Conservation (phyloP, 306 rosid genomes). For the Dryas alaskensis region DNA sequence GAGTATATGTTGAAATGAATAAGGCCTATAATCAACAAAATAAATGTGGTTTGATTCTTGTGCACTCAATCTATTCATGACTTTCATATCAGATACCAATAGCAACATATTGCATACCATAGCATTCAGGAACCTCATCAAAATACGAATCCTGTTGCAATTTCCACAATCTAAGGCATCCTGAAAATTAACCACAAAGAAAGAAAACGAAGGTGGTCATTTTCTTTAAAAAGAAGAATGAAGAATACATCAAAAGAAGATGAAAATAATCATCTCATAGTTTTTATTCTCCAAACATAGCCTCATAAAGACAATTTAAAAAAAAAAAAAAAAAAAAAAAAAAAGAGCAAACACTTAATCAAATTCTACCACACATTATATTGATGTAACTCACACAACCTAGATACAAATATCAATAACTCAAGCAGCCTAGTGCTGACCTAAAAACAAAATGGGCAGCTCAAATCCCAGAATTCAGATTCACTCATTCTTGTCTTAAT, state of each 20-base stretch:
- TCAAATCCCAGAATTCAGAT: background rate
- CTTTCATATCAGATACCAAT: background rate
- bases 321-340: no score
- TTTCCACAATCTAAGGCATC: conserved; percentile 75
- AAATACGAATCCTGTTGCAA: conserved; percentile 69
- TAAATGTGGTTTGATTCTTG: background rate
- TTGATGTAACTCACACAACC: background rate
- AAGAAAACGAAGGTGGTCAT: conserved; percentile 3
- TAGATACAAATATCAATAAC: background rate
- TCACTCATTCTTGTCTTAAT: background rate
- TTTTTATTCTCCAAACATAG: background rate
- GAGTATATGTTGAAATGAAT: background rate
- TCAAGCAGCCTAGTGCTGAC: background rate
- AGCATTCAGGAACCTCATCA: conserved; percentile 77
- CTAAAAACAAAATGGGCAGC: background rate
- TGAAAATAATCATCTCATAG: background rate
- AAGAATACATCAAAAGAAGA: conserved; percentile 4
- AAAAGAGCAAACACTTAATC: background rate
- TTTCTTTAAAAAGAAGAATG: background rate
- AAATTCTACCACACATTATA: background rate
- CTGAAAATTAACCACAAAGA: conserved; percentile 37
- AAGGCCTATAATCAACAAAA: background rate
- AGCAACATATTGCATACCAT: conserved; percentile 57
- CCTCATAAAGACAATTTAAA: background rate
- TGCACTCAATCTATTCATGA: background rate